Evolutionary conservation across 352 stramenopile genomes (phyloP).

Genomic region (Phytopythium ostracodes): DNA sequence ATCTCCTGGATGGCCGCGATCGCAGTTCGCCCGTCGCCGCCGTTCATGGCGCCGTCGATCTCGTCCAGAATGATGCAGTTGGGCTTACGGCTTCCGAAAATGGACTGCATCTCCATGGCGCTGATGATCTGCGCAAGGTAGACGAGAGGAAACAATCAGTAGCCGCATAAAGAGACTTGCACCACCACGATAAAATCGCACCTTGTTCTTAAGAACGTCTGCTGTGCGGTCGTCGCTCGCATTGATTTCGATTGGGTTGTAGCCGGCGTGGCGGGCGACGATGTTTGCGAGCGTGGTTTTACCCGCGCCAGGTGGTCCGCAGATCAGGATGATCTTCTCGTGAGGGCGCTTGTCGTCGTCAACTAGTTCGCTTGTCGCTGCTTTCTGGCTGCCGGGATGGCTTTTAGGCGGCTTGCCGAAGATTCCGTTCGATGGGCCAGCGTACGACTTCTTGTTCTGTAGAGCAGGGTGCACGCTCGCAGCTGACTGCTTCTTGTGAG

Average conservation of each 20-base stretch:
- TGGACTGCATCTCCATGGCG: constrained; percentile 91
- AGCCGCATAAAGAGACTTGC: neutral
- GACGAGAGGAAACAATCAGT: neutral
- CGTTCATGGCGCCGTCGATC: constrained; percentile 94
- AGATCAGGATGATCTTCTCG: constrained; percentile 94
- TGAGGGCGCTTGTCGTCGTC: constrained; percentile 52
- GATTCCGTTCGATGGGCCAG: constrained; percentile 6
- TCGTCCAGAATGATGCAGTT: constrained; percentile 99
- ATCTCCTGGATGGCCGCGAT: constrained; percentile 94
- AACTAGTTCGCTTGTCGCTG: constrained; percentile 2
- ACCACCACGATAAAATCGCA: constrained; percentile 58
- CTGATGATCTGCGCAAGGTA: constrained; percentile 55
- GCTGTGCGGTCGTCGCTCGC: constrained; percentile 96
- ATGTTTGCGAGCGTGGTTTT: constrained; percentile 98
- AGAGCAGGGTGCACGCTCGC: constrained; percentile 10
- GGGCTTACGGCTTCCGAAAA: constrained; percentile 84
- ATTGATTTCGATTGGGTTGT: constrained; percentile 97
- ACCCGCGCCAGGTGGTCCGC: constrained; percentile 89
- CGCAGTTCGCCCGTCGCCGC: constrained; percentile 75
- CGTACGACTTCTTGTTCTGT: neutral
- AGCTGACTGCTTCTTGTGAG: constrained; percentile 40
- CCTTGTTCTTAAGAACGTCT: constrained; percentile 87
- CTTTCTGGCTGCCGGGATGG: constrained; percentile 5
- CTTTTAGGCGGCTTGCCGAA: constrained; percentile 10
- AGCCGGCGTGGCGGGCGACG: constrained; percentile 93